Conservation (phyloP, 164 flowering plant genomes). For the Tinospora cordifolia region DNA sequence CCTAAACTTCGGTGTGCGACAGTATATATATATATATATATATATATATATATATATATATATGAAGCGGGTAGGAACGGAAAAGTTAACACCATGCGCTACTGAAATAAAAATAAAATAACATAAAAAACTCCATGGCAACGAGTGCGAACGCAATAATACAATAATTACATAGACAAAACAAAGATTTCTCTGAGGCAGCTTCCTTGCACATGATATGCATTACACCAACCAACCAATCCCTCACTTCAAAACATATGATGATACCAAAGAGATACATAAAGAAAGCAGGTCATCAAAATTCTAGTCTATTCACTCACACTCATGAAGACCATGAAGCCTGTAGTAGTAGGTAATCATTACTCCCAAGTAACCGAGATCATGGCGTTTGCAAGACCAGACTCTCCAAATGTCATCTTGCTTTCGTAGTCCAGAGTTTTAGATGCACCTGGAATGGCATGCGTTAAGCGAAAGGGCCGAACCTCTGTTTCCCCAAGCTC, state of each 20-base stretch:
- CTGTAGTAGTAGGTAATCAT: conserved; percentile 5
- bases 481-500: conserved; percentile 48
- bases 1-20: too few relatives aligned
- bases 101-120: too few relatives aligned
- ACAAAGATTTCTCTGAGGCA: background rate
- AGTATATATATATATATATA: too few relatives aligned
- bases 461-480: conserved; percentile 57
- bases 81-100: too few relatives aligned
- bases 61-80: background rate
- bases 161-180: background rate
- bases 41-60: too few relatives aligned
- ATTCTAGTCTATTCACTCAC: conserved; percentile 8
- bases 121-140: background rate
- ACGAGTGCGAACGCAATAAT: background rate
- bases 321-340: background rate
- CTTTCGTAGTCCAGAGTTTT: conserved; percentile 56
- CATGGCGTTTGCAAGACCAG: conserved; percentile 82
- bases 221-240: background rate
- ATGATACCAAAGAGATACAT: background rate
- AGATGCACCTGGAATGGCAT: conserved; percentile 85
- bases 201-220: background rate
- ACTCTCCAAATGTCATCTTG: conserved; percentile 54
- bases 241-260: background rate
- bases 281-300: conserved; percentile 12
- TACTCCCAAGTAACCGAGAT: conserved; percentile 82